Percentiles rank a stretch among this genome's conserved stretches.
Evolutionary conservation across 2,329 filamentous ascomycete genomes (phyloP).

Genomic region (Malbranchea zuffiana): DNA sequence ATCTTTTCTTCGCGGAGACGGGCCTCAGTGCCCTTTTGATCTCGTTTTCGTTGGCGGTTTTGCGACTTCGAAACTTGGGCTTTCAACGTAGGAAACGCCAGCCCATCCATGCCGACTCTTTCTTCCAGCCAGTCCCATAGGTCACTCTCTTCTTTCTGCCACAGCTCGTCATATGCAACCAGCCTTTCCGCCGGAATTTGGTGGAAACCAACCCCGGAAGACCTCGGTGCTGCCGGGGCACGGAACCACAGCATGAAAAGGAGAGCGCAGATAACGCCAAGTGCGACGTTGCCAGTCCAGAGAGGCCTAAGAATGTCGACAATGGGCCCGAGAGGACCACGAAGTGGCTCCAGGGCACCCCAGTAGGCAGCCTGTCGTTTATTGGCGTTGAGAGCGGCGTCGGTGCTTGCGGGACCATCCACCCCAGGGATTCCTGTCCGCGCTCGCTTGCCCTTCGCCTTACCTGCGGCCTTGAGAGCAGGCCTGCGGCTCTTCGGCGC

Average conservation of each 20-base stretch:
- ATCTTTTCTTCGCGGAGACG: conserved; percentile 55
- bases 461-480: conserved; percentile 38
- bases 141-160: conserved; percentile 75
- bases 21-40: conserved; percentile 41
- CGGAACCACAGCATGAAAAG: conserved; percentile 66
- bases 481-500: conserved; percentile 47
- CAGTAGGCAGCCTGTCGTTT: conserved; percentile 46
- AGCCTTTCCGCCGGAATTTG: conserved; percentile 51
- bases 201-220: conserved; percentile 28
- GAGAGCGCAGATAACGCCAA: conserved; percentile 61
- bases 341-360: conserved; percentile 73
- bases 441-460: conserved; percentile 51
- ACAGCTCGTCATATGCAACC: conserved; percentile 85
- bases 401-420: conserved; percentile 36
- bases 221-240: conserved; percentile 26
- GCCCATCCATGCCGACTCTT: conserved; percentile 59
- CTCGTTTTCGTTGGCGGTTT: conserved; percentile 21
- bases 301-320: conserved; percentile 59
- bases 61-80: conserved; percentile 20
- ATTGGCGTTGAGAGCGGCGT: conserved; percentile 31
- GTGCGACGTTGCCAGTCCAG: conserved; percentile 64
- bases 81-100: conserved; percentile 28
- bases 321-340: conserved; percentile 57
- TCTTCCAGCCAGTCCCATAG: conserved; percentile 92
- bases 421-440: conserved; percentile 38